Conservation (phyloP, 1,284 basidiomycete species). For the Volvariella surrecta region DNA sequence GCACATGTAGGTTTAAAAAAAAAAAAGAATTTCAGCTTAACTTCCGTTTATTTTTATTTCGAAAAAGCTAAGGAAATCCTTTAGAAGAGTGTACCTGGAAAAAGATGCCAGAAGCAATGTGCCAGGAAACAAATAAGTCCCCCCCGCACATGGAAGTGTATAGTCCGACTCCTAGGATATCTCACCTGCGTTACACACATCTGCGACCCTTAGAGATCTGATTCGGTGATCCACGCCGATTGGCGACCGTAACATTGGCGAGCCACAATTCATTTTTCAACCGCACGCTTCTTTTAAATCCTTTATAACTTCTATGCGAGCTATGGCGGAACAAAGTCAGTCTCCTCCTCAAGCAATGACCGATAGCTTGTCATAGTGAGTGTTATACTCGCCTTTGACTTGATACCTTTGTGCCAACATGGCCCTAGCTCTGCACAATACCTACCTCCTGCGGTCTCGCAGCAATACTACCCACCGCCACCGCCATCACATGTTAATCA, state of each 20-base stretch:
- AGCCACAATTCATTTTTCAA: slow-evolving; percentile 37
- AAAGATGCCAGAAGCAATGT: slow-evolving; percentile 23
- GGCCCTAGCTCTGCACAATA: slow-evolving; percentile 30
- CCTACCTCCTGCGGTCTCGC: slow-evolving; percentile 23
- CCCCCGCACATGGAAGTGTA: slow-evolving; percentile 25
- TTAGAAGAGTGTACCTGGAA: slow-evolving; percentile 23
- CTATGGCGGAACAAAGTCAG: slow-evolving; percentile 24
- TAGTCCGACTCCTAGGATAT: slow-evolving; percentile 32
- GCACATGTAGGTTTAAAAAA: slow-evolving; percentile 2
- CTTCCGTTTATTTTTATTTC: slow-evolving; percentile 13
- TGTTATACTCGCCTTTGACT: slow-evolving; percentile 12
- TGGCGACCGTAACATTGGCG: slow-evolving; percentile 40
- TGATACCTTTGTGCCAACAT: slow-evolving; percentile 10
- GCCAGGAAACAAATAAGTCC: slow-evolving; percentile 24
- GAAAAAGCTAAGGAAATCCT: slow-evolving; percentile 8
- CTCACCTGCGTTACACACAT: slow-evolving; percentile 28
- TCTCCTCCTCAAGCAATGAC: slow-evolving; percentile 42
- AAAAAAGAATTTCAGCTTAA: slow-evolving; percentile 6
- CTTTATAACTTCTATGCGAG: slow-evolving; percentile 38
- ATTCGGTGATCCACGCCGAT: slow-evolving; percentile 53
- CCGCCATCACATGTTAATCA: slow-evolving; percentile 28
- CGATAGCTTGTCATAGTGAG: slow-evolving; percentile 54
- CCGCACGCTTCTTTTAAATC: slow-evolving; percentile 31
- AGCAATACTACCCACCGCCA: slow-evolving; percentile 36
- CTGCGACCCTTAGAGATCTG: slow-evolving; percentile 51